phyloP scores from a whole-genome alignment of 164 flowering plant genomes.

The Taxillus chinensis region DNA sequence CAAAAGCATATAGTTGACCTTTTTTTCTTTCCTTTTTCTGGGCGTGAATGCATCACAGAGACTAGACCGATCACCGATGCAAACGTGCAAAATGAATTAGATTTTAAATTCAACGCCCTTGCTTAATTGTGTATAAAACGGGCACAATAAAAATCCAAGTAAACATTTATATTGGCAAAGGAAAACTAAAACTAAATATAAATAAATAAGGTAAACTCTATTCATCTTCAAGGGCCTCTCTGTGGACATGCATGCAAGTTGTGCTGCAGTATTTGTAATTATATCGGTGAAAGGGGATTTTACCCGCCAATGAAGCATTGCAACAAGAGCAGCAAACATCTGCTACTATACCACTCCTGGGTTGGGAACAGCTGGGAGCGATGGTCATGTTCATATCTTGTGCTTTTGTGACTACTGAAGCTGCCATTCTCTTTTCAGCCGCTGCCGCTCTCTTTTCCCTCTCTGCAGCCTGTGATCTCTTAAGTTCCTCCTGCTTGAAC shows the following conservation, averaged over 20 bases:
- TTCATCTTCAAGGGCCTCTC: conserved; percentile 60
- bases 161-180: too few species aligned
- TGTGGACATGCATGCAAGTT: conserved; percentile 86
- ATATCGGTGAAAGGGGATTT: conserved; percentile 83
- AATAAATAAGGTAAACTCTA: too few species aligned
- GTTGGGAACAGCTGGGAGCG: conserved; percentile 14
- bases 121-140: too few species aligned
- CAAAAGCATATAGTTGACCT: too few species aligned
- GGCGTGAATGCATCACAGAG: too few species aligned
- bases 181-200: too few species aligned
- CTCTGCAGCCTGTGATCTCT: conserved; percentile 47
- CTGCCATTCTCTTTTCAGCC: conserved; percentile 83
- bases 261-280: conserved; percentile 92
- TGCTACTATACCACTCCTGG: conserved; percentile 14
- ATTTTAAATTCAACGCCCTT: too few species aligned
- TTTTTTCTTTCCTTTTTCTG: too few species aligned
- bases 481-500: conserved; percentile 47
- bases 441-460: conserved; percentile 97
- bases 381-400: conserved; percentile 15
- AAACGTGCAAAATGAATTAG: too few species aligned
- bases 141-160: too few species aligned
- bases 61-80: too few species aligned
- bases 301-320: conserved; percentile 58
- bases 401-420: conserved; percentile 29
- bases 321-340: conserved; percentile 68